phyloP scores from a whole-genome alignment of 495 filamentous ascomycete genomes.

The Penicillium goetzii region DNA sequence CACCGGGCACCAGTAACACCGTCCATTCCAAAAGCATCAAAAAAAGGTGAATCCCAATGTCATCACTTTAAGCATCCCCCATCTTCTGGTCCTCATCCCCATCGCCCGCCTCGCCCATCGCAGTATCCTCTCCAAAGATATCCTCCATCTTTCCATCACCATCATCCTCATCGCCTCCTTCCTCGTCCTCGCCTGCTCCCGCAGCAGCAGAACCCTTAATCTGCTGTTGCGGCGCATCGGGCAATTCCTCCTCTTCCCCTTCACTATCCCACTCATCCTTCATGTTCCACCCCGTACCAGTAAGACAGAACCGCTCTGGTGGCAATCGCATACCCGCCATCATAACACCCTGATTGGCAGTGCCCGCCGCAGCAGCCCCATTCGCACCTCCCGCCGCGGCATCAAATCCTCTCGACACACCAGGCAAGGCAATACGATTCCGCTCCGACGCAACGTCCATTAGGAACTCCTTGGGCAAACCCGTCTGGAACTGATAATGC shows the following conservation, averaged over 20 bases:
- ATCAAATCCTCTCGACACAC: slow-evolving; percentile 69
- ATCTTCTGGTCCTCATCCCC: slow-evolving; percentile 52
- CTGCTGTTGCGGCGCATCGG: slow-evolving; percentile 33
- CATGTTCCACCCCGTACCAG: slow-evolving; percentile 81
- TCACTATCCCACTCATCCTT: slow-evolving; percentile 75
- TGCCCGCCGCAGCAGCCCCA: slow-evolving; percentile 15
- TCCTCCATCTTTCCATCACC: slow-evolving; percentile 67
- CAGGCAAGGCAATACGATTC: slow-evolving; percentile 79
- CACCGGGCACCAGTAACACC: slow-evolving; percentile 36
- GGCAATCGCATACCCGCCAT: slow-evolving; percentile 79
- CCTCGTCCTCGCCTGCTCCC: slow-evolving; percentile 41
- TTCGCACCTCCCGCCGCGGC: slow-evolving; percentile 23
- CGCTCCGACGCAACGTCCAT: slow-evolving; percentile 80
- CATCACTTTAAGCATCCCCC: slow-evolving; percentile 45
- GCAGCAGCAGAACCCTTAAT: slow-evolving; percentile 23
- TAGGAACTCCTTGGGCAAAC: slow-evolving; percentile 82
- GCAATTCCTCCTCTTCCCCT: slow-evolving; percentile 57
- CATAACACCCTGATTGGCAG: slow-evolving; percentile 40
- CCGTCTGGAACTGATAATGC: slow-evolving; percentile 66
- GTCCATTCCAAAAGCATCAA: slow-evolving; percentile 8
- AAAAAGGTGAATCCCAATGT: slow-evolving; percentile 6
- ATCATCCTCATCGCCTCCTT: slow-evolving; percentile 46
- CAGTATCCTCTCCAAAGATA: slow-evolving; percentile 55
- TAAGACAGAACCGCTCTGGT: slow-evolving; percentile 88
- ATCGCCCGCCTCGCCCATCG: slow-evolving; percentile 51